Evolutionary conservation across 2,329 filamentous ascomycete species (phyloP).

Genomic region (Phialophora expanda): DNA sequence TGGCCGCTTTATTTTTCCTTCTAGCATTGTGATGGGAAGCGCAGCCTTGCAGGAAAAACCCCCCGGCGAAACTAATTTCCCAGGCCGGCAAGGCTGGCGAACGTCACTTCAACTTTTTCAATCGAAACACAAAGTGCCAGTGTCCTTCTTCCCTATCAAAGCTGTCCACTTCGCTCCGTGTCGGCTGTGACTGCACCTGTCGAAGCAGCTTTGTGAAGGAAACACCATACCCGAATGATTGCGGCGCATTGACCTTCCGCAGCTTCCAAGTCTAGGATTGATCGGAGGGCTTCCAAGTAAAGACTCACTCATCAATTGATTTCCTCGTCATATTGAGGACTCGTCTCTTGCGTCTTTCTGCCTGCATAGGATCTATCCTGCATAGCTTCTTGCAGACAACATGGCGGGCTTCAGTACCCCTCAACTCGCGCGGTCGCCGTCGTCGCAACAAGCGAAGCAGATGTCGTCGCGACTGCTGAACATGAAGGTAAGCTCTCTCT

Average conservation of each 20-base stretch:
- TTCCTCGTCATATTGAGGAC: background rate
- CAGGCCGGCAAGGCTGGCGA: background rate
- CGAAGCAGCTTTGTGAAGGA: background rate
- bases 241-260: background rate
- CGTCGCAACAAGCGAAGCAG: constrained; percentile 32
- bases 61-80: constrained; percentile 5
- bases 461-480: constrained; percentile 40
- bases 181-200: background rate
- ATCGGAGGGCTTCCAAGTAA: background rate
- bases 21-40: background rate
- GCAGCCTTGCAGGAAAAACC: background rate
- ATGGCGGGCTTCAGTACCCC: constrained; percentile 32
- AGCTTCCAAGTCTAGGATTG: background rate
- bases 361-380: background rate
- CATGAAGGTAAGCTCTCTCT: constrained; percentile 37
- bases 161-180: background rate
- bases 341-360: background rate
- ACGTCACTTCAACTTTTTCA: background rate
- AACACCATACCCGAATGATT: background rate
- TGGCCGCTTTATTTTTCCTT: background rate
- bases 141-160: background rate
- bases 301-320: background rate
- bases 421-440: constrained; percentile 17
- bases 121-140: background rate
- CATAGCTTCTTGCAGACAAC: background rate